Evolutionary conservation across 2,329 filamentous ascomycete genomes (phyloP), one percentile per base, ranked within the genome.

Genomic region (Cryphonectria carpinicola): DNA sequence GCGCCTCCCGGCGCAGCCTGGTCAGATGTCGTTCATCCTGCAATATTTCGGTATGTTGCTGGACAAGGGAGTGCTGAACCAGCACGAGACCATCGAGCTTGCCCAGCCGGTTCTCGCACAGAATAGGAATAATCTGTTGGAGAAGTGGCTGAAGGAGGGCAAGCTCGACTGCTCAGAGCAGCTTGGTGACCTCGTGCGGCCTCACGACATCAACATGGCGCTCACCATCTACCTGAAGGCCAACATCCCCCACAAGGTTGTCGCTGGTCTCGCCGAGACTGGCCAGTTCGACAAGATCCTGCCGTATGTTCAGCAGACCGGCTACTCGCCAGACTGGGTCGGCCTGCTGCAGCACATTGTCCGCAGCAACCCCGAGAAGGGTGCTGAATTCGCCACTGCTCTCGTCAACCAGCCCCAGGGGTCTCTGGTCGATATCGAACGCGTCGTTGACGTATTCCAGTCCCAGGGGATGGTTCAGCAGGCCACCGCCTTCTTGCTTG

Each of bases 1-100:
- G 88, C 89, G 89, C 69, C 86, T 97, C 22, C 93, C 94, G 19
- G 88, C 91, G 73, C 89, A 93, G 75, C 91, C 91, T 46, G 93
- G 94, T 61, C 93, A 97, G 80, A 93, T 99, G 83, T 97, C 96
- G 1, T 91, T 94, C 76, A 97, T 98, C 71, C 87, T 99, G 67
- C 96, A 98, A 80, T 99, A 99, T 83, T 99, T 99, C 76, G 96
- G 96, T 73, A 94, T 98, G 89, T 87, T 99, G 60, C 87, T 99
- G 46, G 97, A 99, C 80, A 98, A 99, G 88, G 95, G 96, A 71
- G 89, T 89, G 39, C 85, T 99, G 62, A 99, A 99, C 84, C 90
- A 92, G 79, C 93, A 97, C 75, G 96, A 99, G 83, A 97, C 95
- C 63, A 85, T 99, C 54, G 96, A 99, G 84, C 87, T 99, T 73